Evolutionary conservation across 2,329 filamentous ascomycete species (phyloP), one percentile per base, ranked within the genome.

Genomic region (Fusarium sacchari): DNA sequence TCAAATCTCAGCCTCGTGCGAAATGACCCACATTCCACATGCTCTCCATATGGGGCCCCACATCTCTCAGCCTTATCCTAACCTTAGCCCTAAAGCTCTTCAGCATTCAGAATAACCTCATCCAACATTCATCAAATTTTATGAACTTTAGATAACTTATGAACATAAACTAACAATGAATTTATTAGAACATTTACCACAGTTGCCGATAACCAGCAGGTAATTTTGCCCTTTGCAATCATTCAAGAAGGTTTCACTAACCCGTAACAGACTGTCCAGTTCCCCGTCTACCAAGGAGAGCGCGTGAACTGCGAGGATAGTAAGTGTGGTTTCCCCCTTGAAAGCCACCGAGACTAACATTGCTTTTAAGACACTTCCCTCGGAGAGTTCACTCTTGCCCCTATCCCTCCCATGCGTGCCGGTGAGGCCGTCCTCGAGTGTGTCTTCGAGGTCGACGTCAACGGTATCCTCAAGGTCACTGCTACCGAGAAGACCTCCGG

Each of bases 381-480:
- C 65, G 96, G 96, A 84, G 96, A 98, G 87, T 99, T 98, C 86
- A 98, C 96, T 68, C 89, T 99, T 73, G 93, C 95, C 78, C 96
- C 96, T 50, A 92, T 92, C 76, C 90, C 96, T 89, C 85, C 95
- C 88, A 86, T 98, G 94, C 92, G 92, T 81, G 96, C 96, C 81
- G 96, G 96, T 84, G 96, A 99, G 83, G 94, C 96, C 79, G 95
- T 97, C 77, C 93, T 99, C 50, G 96, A 99, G 88, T 94, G 96
- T 79, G 95, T 98, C 84, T 98, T 99, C 87, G 96, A 99, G 88
- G 96, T 99, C 82, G 96, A 99, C 79, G 96, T 98, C 90, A 99
- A 99, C 89, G 96, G 96, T 92, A 97, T 98, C 84, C 92, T 99
- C 77, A 99, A 99, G 92, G 96, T 98, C 81, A 98, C 96, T 74